Evolutionary conservation across 2,329 filamentous ascomycete genomes (phyloP).

Genomic region (Scedosporium dehoogii): DNA sequence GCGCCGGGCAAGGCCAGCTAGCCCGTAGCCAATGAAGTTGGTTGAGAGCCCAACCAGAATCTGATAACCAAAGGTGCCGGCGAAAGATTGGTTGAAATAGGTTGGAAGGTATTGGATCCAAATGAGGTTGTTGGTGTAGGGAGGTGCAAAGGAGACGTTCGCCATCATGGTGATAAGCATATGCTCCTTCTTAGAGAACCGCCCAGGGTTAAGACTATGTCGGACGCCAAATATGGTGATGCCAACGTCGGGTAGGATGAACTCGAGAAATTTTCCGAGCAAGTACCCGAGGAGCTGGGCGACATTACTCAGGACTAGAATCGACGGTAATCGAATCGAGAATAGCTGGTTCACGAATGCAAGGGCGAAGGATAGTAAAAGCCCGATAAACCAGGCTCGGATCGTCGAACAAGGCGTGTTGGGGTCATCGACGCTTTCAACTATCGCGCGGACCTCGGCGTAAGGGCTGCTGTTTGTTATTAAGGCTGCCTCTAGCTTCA

Average conservation of each 20-base stretch:
- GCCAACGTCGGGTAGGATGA: slow-evolving; percentile 31
- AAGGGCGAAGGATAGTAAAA: slow-evolving; percentile 33
- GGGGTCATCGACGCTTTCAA: slow-evolving; percentile 44
- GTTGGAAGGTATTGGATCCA: slow-evolving; percentile 37
- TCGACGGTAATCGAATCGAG: slow-evolving; percentile 40
- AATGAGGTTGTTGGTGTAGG: slow-evolving; percentile 39
- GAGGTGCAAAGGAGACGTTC: slow-evolving; percentile 35
- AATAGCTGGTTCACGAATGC: slow-evolving; percentile 45
- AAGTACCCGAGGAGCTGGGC: slow-evolving; percentile 44
- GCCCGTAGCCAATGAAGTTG: slow-evolving; percentile 45
- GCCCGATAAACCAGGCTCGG: slow-evolving; percentile 39
- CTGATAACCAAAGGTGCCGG: slow-evolving; percentile 37
- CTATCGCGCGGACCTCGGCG: slow-evolving; percentile 42
- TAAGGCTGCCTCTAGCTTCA: slow-evolving; percentile 41
- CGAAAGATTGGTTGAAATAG: slow-evolving; percentile 42
- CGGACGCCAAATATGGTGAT: slow-evolving; percentile 39
- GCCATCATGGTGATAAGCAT: slow-evolving; percentile 48
- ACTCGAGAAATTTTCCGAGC: slow-evolving; percentile 33
- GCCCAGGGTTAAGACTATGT: slow-evolving; percentile 38
- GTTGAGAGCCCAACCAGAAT: slow-evolving; percentile 38
- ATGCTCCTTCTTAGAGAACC: slow-evolving; percentile 46
- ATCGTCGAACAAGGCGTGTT: slow-evolving; percentile 38
- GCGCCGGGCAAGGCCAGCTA: slow-evolving; percentile 37
- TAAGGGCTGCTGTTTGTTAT: slow-evolving; percentile 46
- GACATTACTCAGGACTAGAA: slow-evolving; percentile 40